Evolutionary conservation across 2,329 filamentous ascomycete genomes (phyloP).

Genomic region (Gnomoniopsis smithogilvyi): DNA sequence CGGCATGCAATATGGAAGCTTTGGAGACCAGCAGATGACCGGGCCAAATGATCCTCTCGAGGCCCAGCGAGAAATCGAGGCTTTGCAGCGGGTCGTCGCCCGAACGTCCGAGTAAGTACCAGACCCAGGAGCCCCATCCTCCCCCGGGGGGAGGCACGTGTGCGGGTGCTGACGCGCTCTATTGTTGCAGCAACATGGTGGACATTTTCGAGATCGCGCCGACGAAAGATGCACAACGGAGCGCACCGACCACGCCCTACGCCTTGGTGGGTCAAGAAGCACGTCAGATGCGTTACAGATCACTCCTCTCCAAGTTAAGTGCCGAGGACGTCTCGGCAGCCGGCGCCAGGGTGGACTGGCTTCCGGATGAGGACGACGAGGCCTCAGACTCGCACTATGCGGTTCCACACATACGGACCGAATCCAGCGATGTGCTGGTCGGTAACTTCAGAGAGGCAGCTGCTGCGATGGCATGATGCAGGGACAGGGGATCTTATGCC

Average conservation of each 20-base stretch:
- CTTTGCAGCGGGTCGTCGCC: constrained; percentile 60
- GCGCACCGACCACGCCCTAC: constrained; percentile 35
- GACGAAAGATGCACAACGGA: constrained; percentile 39
- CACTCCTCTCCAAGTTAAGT: constrained; percentile 58
- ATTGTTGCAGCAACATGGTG: constrained; percentile 55
- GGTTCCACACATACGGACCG: constrained; percentile 34
- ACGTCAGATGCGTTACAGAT: constrained; percentile 56
- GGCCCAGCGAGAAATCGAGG: constrained; percentile 61
- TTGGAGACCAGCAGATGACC: constrained; percentile 52
- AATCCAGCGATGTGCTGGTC: constrained; percentile 45
- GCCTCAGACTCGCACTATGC: constrained; percentile 42
- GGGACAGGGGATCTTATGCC: constrained; percentile 16
- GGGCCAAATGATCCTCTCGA: constrained; percentile 59
- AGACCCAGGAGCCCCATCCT: constrained; percentile 4
- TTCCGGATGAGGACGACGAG: constrained; percentile 46
- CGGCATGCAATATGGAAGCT: constrained; percentile 59
- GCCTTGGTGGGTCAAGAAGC: constrained; percentile 53
- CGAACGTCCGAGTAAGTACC: constrained; percentile 60
- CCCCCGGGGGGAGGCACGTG: not conserved
- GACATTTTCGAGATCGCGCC: constrained; percentile 65
- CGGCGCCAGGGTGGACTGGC: constrained; percentile 53
- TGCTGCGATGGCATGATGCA: constrained; percentile 43
- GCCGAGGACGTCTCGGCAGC: constrained; percentile 38
- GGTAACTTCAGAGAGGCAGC: constrained; percentile 61
- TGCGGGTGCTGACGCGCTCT: constrained; percentile 8